Evolutionary conservation across 768 basidiomycete species (phyloP), one percentile per base, ranked within the genome.

Genomic region (Coprinopsis marcescibilis): DNA sequence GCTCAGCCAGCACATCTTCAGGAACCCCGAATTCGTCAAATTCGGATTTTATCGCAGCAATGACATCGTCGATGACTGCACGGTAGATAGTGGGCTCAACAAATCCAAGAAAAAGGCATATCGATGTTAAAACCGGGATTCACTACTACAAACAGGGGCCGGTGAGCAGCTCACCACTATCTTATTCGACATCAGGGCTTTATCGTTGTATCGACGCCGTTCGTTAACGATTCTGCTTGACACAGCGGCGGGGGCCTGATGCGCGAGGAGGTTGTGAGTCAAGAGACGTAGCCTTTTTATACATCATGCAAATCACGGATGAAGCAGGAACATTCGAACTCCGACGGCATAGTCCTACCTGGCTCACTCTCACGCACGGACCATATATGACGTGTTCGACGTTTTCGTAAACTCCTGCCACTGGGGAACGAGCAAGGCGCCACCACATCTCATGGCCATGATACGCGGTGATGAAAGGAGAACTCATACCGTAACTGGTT

Each of bases 1-100:
- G 72, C 42, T 90, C 85, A 55, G 83, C 81, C 38, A 97, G 72
- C 48, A 98, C 85, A 15, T 92, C 89, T 63, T 97, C 87, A 61
- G 83, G 76, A 53, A 99, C 87, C 51, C 96, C 96, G 59, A 88
- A 93, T 62, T 95, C 92, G 63, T 98, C 94, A 68, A 98, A 99
- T 63, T 97, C 94, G 65, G 81, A 71, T 70, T 88, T 89, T 72
- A 95, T 88, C 56, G 76, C 72, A 25, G 70, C 67, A 57, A 98
- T 86, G 55, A 98, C 94, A 68, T 97, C 92, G 80, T 96, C 92
- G 69, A 99, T 97, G 67, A 99, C 87, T 49, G 80, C 65, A 54
- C 95, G 89, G 68, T 99, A 99, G 57, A 90, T 87, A 56, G 67
- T 60, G 62, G 92, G 92, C 92, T 94, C 82, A 79, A 76, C 65